Percentiles rank a stretch among this genome's conserved stretches.
phyloP scores from a whole-genome alignment of 176 grass and related monocot species.

The Rhipidocladum racemiflorum region DNA sequence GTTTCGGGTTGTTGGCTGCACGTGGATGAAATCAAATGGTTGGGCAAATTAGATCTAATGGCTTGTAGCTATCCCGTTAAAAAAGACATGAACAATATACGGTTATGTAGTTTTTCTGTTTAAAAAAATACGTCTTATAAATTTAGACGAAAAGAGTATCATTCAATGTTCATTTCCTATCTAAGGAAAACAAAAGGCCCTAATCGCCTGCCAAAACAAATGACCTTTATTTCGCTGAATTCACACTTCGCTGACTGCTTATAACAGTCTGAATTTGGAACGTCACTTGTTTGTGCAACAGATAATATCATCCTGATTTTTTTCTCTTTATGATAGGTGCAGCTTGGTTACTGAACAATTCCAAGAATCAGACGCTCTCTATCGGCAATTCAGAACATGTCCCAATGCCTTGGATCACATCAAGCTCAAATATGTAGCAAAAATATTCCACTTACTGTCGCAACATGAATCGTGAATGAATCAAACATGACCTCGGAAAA shows the following conservation, averaged over 20 bases:
- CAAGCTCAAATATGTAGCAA: neutral
- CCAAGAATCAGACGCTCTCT: neutral
- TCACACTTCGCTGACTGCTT: too few relatives aligned
- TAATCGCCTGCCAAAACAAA: neutral
- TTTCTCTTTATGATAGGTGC: neutral
- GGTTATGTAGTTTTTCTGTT: too few relatives aligned
- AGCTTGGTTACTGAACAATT: neutral
- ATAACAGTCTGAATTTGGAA: neutral
- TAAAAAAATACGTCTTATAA: too few relatives aligned
- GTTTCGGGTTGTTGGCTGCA: too few relatives aligned
- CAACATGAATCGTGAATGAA: constrained; percentile 6
- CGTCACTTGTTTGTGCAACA: neutral
- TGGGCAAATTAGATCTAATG: too few relatives aligned
- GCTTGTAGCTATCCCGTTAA: too few relatives aligned
- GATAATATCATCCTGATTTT: neutral
- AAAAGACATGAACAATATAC: too few relatives aligned
- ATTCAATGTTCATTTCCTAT: neutral
- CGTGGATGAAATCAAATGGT: too few relatives aligned
- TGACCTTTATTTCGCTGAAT: neutral
- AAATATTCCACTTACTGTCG: neutral
- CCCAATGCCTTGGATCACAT: neutral
- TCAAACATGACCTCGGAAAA: neutral
- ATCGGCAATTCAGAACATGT: neutral
- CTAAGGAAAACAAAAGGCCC: neutral
- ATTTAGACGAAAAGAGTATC: neutral